phyloP scores from a whole-genome alignment of 371 early-diverging fungal genomes.

The Capniomyces stellatus region DNA sequence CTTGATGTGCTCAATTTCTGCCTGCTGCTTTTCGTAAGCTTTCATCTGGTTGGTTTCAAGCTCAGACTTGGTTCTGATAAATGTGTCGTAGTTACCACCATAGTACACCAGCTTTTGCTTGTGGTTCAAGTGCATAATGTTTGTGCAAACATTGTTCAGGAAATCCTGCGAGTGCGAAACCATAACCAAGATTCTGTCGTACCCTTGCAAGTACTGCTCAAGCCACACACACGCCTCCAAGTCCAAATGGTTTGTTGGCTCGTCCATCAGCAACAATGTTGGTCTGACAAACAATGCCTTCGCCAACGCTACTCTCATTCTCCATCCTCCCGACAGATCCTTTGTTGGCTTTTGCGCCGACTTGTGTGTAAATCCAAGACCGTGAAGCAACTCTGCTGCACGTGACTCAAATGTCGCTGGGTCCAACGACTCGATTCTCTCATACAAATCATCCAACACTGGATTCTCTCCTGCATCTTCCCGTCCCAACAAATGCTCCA shows the following conservation, averaged over 20 bases:
- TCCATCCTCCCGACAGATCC: constrained; percentile 99
- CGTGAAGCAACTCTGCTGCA: constrained; percentile 75
- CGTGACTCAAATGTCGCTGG: constrained; percentile 85
- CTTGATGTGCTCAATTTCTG: constrained; percentile 95
- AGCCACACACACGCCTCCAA: constrained; percentile 95
- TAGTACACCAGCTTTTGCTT: constrained; percentile 84
- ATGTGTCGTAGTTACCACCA: constrained; percentile 95
- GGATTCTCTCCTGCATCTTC: constrained; percentile 75
- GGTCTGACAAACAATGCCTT: constrained; percentile 92
- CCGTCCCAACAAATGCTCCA: constrained; percentile 66
- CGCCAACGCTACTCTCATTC: constrained; percentile 95
- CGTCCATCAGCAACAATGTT: constrained; percentile 91
- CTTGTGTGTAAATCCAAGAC: constrained; percentile 82
- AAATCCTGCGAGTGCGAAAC: constrained; percentile 99
- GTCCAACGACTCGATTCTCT: constrained; percentile 84
- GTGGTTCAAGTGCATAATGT: constrained; percentile 79
- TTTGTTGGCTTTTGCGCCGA: constrained; percentile 76
- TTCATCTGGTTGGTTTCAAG: constrained; percentile 91
- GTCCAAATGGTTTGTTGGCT: constrained; percentile 88
- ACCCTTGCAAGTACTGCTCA: constrained; percentile 86
- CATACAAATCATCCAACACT: constrained; percentile 81
- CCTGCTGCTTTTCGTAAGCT: constrained; percentile 95
- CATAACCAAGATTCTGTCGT: constrained; percentile 84
- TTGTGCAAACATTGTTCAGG: constrained; percentile 91
- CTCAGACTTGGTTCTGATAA: constrained; percentile 84